phyloP scores from a whole-genome alignment of 306 rosid species.

The Geum urbanum region DNA sequence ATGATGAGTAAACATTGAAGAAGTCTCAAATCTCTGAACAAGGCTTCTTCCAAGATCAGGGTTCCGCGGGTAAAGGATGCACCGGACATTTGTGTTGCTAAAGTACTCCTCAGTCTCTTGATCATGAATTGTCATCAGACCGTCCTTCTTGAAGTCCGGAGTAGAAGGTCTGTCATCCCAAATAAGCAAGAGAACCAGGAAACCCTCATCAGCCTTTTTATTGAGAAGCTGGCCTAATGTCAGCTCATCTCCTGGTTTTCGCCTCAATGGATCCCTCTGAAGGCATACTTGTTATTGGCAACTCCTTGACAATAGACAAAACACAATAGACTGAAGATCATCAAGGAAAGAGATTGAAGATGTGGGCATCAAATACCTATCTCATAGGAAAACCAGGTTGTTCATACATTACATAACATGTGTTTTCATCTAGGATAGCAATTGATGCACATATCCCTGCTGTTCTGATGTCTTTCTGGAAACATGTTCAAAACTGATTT shows the following conservation, averaged over 20 bases:
- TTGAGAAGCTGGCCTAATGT: slow-evolving; percentile 68
- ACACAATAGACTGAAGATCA: no score
- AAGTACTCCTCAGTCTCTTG: slow-evolving; percentile 59
- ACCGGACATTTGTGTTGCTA: slow-evolving; percentile 51
- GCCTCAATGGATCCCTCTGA: slow-evolving; percentile 33
- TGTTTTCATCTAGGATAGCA: no score
- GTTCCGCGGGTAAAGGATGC: slow-evolving; percentile 60
- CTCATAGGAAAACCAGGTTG: no score
- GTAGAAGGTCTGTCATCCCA: slow-evolving; percentile 81
- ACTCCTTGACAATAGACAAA: no score
- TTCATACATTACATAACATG: no score
- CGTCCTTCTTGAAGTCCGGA: slow-evolving; percentile 50
- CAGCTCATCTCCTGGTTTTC: slow-evolving; percentile 15
- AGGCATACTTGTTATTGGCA: no score
- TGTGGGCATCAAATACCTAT: no score
- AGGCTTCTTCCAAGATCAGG: slow-evolving; percentile 61
- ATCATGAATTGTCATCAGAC: slow-evolving; percentile 82
- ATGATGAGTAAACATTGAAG: slow-evolving; percentile 85
- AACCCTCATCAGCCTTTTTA: slow-evolving; percentile 71
- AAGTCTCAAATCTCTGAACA: slow-evolving; percentile 49
- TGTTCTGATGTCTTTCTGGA: no score
- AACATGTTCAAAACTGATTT: no score
- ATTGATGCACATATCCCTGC: no score
- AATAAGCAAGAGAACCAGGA: slow-evolving; percentile 67
- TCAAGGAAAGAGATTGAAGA: no score